Base-by-base conservation (phyloP, 768 basidiomycete species). In the Mrakia hoshinonis region DNA sequence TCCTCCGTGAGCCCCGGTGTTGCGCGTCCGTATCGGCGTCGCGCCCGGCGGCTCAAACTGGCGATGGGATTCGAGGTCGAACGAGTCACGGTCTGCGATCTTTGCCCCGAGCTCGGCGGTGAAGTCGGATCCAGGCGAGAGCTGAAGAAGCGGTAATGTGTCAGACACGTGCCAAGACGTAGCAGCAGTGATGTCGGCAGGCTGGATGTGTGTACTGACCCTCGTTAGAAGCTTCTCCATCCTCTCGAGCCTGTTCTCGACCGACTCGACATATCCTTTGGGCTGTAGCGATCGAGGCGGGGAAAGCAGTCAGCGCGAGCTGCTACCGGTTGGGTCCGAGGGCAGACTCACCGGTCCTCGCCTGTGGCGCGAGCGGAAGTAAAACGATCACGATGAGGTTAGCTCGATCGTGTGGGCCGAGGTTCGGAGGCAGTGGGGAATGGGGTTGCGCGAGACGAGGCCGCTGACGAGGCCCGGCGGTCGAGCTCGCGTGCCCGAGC, bases 171-270 rank as follows among this genome's bases (percentile, higher is more conserved):
- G 51, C 29, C 51, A 52, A 12, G n/a, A 22, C 51, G 51, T 24
- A n/a, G n/a, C n/a, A n/a, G n/a, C n/a, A n/a, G n/a, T n/a, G n/a
- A n/a, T n/a, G n/a, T n/a, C n/a, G n/a, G n/a, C n/a, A n/a, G n/a
- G n/a, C n/a, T n/a, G n/a, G n/a, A n/a, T n/a, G n/a, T n/a, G n/a
- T 43, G 64, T 34, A 74, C 64, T 68, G 62, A 77, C 78, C 60
- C 77, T 73, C 12, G 68, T 67, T 22, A 78, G 60, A 7, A 80
- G 67, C 34, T 72, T 74, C 72, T 80, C 79, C 61, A 80, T 68
- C 20, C 77, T 67, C 20, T 73, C 74, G 49, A 78, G 77, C n/a
- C 79, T 73, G 64, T 77, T 77, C 66, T 80, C 79, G 4, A 80
- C 70, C 13, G 76, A 75, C 60, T 79, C 79, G 26, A 79, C 67